Base-by-base conservation (phyloP, 2,329 filamentous ascomycete genomes). In the Penicillium hordei region DNA sequence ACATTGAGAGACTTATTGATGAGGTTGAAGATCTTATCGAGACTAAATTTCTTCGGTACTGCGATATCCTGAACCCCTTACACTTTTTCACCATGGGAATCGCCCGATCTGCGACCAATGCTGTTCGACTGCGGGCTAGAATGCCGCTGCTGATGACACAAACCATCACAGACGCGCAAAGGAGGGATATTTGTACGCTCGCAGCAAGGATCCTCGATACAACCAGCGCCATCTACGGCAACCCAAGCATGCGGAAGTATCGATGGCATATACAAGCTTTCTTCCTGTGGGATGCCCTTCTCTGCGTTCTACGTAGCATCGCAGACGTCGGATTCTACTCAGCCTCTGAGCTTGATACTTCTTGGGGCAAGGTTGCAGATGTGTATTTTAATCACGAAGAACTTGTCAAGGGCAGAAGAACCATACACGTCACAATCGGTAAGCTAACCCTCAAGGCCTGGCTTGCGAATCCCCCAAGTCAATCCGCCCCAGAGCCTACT, bases 281-380 rank as follows among this genome's bases (percentile, higher is more conserved):
- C 31, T 83, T 81, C 62, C 69, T 77, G 33, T 83, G 80, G 79
- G 79, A 81, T 53, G 73, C 78, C 2, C 73, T 80, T 43, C 73
- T 82, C 13, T 79, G 79, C 61, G 68, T 82, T 27, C 67, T 82
- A 31, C 73, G 64, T 57, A 72, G 73, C 45, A 63, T 77, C 0
- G 60, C 71, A 15, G 68, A 71, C 29, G 36, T 42, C 67, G 71
- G 59, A 62, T 74, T 46, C 55, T 75, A 44, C 70, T 68, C 40
- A 64, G 69, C 48, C 55, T 74, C 19, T 49, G 60, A 45, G 64
- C 38, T 58, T 8, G n/a, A 68, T 33, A 38, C 65, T 34, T 76
- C 73, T 0, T 83, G 81, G 81, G 64, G 66, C 6, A 71, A 75
- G 40, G 69, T 82, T 12, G 70, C 77, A 42, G 68, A 75, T 43